Conservation (phyloP, 2,329 filamentous ascomycete species). For the Shiraia bambusicola region DNA sequence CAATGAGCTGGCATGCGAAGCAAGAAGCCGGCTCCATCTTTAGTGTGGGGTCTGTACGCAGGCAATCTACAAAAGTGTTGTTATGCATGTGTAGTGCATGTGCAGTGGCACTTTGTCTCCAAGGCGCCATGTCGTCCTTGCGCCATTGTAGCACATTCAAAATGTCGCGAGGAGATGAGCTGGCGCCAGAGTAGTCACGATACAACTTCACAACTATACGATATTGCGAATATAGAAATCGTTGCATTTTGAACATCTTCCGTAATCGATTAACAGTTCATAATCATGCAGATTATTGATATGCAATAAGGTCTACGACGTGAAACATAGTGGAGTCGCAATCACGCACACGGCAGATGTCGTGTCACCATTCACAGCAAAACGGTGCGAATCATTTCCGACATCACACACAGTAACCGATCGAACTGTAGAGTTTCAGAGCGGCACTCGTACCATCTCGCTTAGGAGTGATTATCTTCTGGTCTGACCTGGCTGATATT, state of each 20-base stretch:
- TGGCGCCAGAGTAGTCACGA: too few relatives aligned
- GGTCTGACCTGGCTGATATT: too few relatives aligned
- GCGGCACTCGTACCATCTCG: too few relatives aligned
- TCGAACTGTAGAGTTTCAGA: conserved; percentile 3
- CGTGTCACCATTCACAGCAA: conserved; percentile 8
- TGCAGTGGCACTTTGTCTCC: conserved; percentile 21
- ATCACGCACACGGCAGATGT: conserved; percentile 12
- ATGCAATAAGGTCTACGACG: not conserved
- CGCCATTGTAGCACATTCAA: not conserved
- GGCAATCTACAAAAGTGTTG: conserved; percentile 12
- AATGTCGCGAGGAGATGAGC: too few relatives aligned
- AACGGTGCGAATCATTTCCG: conserved; percentile 1
- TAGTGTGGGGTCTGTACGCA: conserved; percentile 4
- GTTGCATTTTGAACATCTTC: too few relatives aligned
- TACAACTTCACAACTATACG: too few relatives aligned
- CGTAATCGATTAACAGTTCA: not conserved
- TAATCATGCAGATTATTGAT: conserved; percentile 1
- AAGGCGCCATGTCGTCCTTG: conserved; percentile 6
- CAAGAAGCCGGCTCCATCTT: not conserved
- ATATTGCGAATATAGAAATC: too few relatives aligned
- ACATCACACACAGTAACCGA: not conserved
- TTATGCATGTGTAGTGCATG: conserved; percentile 21
- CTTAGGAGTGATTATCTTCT: too few relatives aligned
- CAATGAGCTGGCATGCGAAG: conserved; percentile 6
- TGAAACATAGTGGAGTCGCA: conserved; percentile 8